phyloP scores from a whole-genome alignment of 139 green algal genomes.

The Chlorokybus atmophyticus region DNA sequence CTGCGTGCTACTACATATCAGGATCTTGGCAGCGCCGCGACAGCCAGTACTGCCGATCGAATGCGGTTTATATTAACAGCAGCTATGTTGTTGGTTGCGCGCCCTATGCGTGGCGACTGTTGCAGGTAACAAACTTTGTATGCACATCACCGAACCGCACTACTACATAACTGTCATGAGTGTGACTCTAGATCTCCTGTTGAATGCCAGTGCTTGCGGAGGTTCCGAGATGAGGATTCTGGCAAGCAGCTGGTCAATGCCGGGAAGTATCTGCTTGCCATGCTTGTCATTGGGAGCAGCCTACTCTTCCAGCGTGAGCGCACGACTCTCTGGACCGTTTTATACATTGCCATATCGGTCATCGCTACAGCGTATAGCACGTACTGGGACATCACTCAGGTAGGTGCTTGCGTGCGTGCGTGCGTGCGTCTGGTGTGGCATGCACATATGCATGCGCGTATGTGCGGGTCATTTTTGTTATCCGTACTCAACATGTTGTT shows the following conservation, averaged over 20 bases:
- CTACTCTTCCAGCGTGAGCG: not conserved
- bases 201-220: slow-evolving; percentile 4
- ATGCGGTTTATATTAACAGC: not conserved
- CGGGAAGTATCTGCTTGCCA: slow-evolving; percentile 6
- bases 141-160: not conserved
- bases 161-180: not conserved
- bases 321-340: not conserved
- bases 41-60: not conserved
- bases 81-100: not conserved
- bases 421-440: too few relatives aligned
- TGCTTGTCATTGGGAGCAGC: not conserved
- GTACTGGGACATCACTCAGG: slow-evolving; percentile 15
- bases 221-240: slow-evolving; percentile 4
- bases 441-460: too few relatives aligned
- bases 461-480: too few relatives aligned
- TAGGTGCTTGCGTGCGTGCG: too few relatives aligned
- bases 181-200: not conserved
- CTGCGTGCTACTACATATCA: not conserved
- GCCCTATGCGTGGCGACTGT: not conserved
- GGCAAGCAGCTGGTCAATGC: slow-evolving; percentile 1
- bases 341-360: not conserved
- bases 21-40: not conserved
- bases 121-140: not conserved
- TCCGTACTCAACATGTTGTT: too few relatives aligned
- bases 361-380: not conserved